Conservation (phyloP, 805 yeast species). For the Barnettozyma sucrosica region DNA sequence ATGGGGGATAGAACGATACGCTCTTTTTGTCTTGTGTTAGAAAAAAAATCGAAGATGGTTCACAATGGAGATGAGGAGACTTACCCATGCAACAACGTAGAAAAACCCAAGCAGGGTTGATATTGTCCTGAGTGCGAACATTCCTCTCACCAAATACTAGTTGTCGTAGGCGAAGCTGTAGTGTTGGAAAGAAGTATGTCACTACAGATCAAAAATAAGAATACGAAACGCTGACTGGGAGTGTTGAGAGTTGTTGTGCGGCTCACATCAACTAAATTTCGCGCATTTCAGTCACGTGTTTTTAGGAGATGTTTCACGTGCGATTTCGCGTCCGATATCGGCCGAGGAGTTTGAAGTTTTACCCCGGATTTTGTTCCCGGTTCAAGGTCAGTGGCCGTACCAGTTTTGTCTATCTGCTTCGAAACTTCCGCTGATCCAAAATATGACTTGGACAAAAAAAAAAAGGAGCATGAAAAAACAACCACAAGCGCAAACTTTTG, state of each 20-base stretch:
- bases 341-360: not conserved
- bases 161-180: not conserved
- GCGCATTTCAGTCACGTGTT: not conserved
- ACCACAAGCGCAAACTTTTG: not conserved
- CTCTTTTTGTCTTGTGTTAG: conserved; percentile 27
- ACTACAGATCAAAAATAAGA: not conserved
- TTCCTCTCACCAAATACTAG: not conserved
- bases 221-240: too few species aligned
- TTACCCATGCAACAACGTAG: conserved; percentile 36
- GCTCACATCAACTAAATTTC: not conserved
- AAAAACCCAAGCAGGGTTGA: conserved; percentile 29
- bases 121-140: conserved; percentile 7
- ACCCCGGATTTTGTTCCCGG: conserved; percentile 3
- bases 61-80: conserved; percentile 5
- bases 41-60: not conserved
- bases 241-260: too few species aligned
- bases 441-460: not conserved
- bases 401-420: not conserved
- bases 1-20: conserved; percentile 45
- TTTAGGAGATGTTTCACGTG: not conserved
- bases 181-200: not conserved
- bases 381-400: not conserved
- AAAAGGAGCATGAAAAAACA: not conserved
- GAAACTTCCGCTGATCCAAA: not conserved
- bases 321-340: not conserved